Evolutionary conservation across 2,329 filamentous ascomycete genomes (phyloP), one percentile per base, ranked within the genome.

Genomic region (Penicillium griseofulvum): DNA sequence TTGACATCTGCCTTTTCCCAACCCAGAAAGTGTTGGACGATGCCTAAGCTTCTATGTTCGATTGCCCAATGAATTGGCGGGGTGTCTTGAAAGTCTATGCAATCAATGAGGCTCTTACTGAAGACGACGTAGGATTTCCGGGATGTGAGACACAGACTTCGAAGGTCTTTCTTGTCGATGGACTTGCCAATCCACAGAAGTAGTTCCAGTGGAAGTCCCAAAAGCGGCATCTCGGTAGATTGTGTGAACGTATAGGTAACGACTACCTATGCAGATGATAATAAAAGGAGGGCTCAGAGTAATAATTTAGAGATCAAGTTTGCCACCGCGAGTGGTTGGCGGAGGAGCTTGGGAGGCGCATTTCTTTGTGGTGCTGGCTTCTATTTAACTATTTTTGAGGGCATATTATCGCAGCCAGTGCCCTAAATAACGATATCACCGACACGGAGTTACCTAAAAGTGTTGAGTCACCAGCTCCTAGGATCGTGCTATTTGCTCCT

Each of bases 1-100:
- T 49, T 49, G 36, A 49, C 3, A n/a, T 49, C 36, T 41, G 36
- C 36, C 36, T 49, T 39, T 49, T 49, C 36, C 17, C 5, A 49
- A 49, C 26, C 36, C 12, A 49, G 36, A 39, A 4, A 41, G 47
- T 39, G 26, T 4, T 49, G 12, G 26, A 33, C 1, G 36, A 49
- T 24, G 36, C 36, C 47, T 24, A 49, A 39, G 36, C 14, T 41
- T 49, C 36, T 49, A 41, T 49, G 26, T 17, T 49, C n/a, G 36
- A 49, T 24, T 11, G 47, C 47, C 47, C 14, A 49, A 22, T 49
- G 26, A 41, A 31, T 33, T 49, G 17, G 47, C 36, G 36, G 36
- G 26, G 26, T 10, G 8, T n/a, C 47, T 39, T 49, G 24, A 29
- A n/a, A 4, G 17, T 39, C n/a, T 28, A 28, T 39, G 24, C 24